Conservation (phyloP, 305 asterid species). For the Lippia alba region DNA sequence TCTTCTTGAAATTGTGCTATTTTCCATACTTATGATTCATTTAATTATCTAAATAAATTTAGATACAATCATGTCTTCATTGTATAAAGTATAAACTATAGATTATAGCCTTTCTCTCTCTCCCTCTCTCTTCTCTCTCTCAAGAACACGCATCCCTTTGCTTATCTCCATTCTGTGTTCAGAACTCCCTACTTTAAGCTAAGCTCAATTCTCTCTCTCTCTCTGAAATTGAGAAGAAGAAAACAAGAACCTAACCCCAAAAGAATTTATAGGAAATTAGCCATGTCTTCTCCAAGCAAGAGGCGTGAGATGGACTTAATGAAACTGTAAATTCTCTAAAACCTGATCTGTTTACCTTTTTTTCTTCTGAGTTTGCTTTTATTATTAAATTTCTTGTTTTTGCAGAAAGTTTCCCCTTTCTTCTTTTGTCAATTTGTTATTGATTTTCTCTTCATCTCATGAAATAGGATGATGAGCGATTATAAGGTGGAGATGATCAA, state of each 20-base stretch:
- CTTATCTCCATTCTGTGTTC: constrained; percentile 39
- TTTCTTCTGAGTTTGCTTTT: constrained; percentile 7
- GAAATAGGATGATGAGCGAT: constrained; percentile 72
- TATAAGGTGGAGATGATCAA: constrained; percentile 75
- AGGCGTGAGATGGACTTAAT: constrained; percentile 69
- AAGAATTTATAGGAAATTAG: constrained; percentile 17
- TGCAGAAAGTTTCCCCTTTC: constrained; percentile 15
- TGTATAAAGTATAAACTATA: too few relatives aligned
- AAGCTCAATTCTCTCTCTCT: constrained; percentile 25
- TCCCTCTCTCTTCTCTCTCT: neutral
- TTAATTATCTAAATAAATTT: too few relatives aligned
- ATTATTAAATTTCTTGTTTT: neutral
- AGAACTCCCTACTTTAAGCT: constrained; percentile 30
- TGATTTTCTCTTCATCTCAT: constrained; percentile 30
- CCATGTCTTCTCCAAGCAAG: constrained; percentile 68
- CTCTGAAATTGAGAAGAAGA: neutral
- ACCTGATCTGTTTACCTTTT: neutral
- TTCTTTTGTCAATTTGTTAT: neutral
- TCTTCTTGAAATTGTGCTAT: too few relatives aligned
- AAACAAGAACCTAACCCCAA: neutral
- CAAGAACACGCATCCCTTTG: constrained; percentile 19
- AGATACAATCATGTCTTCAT: too few relatives aligned
- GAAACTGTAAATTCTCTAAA: constrained; percentile 49
- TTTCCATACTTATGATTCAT: too few relatives aligned
- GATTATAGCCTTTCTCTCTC: neutral